Evolutionary conservation across 208 protist species (phyloP), one percentile per base, ranked within the genome.

Genomic region (Acanthamoeba healyi): DNA sequence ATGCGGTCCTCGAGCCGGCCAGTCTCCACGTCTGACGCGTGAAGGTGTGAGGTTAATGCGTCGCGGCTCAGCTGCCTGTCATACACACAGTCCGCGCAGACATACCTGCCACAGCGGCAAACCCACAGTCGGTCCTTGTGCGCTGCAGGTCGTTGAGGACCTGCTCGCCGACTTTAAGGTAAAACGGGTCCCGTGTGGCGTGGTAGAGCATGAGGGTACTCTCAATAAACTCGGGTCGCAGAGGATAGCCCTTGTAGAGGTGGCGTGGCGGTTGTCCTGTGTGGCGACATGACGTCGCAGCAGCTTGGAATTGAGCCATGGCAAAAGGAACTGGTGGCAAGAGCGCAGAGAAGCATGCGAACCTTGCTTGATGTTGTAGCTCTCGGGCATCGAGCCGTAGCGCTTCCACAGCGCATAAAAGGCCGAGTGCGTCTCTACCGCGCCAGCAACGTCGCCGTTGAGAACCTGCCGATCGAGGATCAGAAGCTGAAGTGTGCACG

Each of bases 191-290:
- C 29, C 94, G 84, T 15, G 97, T 98, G 42, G 96, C 96, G 82
- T 94, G 95, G 93, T 98, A 98, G 32, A 98, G 91, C 88, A 97
- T 96, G 94, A 98, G 97, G 22, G 98, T 84, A 29, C 95, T 97
- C 96, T 99, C 98, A 15, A 96, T 88, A 91, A 98, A 95, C 95
- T 99, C 98, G 12, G 98, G 98, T 70, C 98, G 97, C 17, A 98
- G 92, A 24, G 96, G 96, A 93, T 98, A 99, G 26, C 82, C 61
- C 32, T 74, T 46, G 29, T 70, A 70, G 65, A 94, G 63, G 26
- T 34, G 19, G 6, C 12, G 67, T 56, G 95, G 87, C n/a, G 70
- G 74, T 22, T 32, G 42, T 29, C 61, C 61, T 70, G 61, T 54
- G 15, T 54, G n/a, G n/a, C n/a, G n/a, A n/a, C n/a, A n/a, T n/a